These are phyloP conservation scores for Coemansia guatemalensis DNA, from an alignment of 192 early-diverging fungal genomes.

Conservation along the genomic window DNA sequence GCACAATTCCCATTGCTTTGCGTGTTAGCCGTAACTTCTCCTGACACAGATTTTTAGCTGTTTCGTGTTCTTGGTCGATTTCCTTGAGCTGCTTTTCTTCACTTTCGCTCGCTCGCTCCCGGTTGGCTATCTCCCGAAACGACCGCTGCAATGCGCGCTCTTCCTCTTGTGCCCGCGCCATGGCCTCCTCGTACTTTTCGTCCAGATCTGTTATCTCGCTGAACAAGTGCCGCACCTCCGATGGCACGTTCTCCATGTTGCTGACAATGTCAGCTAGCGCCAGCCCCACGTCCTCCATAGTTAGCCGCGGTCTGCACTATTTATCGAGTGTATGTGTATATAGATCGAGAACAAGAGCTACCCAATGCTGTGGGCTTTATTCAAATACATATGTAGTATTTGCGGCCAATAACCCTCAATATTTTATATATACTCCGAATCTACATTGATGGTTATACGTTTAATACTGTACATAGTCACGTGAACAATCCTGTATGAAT, in stretches of 20 bases:
- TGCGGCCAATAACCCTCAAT: too few relatives aligned
- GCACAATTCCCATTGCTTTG: conserved; percentile 49
- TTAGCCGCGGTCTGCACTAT: too few relatives aligned
- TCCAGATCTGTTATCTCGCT: conserved; percentile 49
- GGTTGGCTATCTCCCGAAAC: conserved; percentile 30
- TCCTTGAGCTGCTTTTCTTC: conserved; percentile 22
- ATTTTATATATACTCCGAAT: too few relatives aligned
- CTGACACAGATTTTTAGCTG: conserved; percentile 25
- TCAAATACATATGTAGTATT: too few relatives aligned
- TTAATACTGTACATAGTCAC: conserved; percentile 2
- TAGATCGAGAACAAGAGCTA: too few relatives aligned
- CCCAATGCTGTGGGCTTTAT: too few relatives aligned
- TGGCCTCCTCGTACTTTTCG: conserved; percentile 42
- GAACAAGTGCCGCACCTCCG: conserved; percentile 48
- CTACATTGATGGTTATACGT: background rate
- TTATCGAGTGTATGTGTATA: too few relatives aligned
- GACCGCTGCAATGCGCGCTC: conserved; percentile 32
- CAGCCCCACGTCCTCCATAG: conserved; percentile 52
- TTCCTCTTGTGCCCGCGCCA: conserved; percentile 19
- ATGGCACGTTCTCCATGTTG: conserved; percentile 52
- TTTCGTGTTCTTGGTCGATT: conserved; percentile 26
- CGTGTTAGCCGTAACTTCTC: conserved; percentile 44
- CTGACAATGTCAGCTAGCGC: conserved; percentile 53
- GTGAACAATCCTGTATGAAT: background rate
- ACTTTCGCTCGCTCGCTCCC: conserved; percentile 15